phyloP scores from a whole-genome alignment of 1,284 basidiomycete genomes.

The Somion occarium region DNA sequence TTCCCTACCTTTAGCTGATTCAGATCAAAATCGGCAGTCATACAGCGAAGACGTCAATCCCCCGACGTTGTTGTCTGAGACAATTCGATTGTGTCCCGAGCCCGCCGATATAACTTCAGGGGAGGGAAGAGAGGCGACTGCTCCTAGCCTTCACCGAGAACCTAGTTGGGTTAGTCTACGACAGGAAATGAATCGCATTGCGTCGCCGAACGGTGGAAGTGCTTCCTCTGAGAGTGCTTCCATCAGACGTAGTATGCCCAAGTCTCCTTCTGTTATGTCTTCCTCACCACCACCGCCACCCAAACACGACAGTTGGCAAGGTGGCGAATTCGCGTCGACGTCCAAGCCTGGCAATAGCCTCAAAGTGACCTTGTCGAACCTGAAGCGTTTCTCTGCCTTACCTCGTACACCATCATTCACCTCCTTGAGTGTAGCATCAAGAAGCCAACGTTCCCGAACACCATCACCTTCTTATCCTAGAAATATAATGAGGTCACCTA shows the following conservation, averaged over 20 bases:
- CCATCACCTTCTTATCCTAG: conserved; percentile 29
- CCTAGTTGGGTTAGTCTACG: conserved; percentile 29
- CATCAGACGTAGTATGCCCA: conserved; percentile 10
- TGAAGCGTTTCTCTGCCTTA: conserved; percentile 56
- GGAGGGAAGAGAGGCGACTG: neutral
- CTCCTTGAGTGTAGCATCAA: conserved; percentile 11
- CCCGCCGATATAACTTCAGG: neutral
- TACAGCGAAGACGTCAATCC: neutral
- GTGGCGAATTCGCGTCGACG: conserved; percentile 12
- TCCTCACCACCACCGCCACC: conserved; percentile 37
- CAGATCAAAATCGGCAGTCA: conserved; percentile 4
- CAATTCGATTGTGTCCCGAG: neutral
- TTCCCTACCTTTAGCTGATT: neutral
- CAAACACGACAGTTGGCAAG: conserved; percentile 25
- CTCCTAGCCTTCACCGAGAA: conserved; percentile 21
- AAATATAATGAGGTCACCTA: conserved; percentile 13
- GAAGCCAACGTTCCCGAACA: conserved; percentile 15
- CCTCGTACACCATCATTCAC: conserved; percentile 46
- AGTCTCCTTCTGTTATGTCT: conserved; percentile 13
- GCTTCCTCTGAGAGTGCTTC: conserved; percentile 1
- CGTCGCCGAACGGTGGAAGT: conserved; percentile 17
- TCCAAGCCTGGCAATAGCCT: conserved; percentile 18
- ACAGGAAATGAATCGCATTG: conserved; percentile 13
- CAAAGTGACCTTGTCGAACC: conserved; percentile 20
- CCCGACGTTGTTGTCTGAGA: neutral